A percentile compares a stretch with the other conserved stretches of the same genome.
Conservation (phyloP, 306 rosid species). For the Pterocarpus santalinus region DNA sequence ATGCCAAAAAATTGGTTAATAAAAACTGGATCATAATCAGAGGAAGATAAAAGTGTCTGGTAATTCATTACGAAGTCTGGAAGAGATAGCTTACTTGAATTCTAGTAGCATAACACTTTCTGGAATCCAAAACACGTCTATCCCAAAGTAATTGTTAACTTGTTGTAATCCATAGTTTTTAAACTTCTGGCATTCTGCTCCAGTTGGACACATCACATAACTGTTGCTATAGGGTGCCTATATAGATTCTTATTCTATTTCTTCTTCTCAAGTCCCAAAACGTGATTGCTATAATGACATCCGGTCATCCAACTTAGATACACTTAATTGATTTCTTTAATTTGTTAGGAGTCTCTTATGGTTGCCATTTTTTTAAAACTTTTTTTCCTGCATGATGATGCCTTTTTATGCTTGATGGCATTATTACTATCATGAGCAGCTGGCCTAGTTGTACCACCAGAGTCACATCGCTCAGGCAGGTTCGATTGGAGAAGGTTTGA, state of each 20-base stretch:
- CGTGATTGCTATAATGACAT: not conserved
- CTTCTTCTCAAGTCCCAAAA: not conserved
- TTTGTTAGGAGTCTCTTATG: not conserved
- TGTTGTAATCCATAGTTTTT: not conserved
- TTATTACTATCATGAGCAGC: not conserved
- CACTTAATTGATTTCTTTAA: not conserved
- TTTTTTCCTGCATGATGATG: not conserved
- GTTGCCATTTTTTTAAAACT: not conserved
- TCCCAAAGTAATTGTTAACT: conserved; percentile 21
- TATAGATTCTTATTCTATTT: not conserved
- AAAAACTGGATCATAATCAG: conserved; percentile 8
- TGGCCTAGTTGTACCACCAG: not conserved
- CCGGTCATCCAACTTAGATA: not conserved
- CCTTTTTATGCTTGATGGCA: conserved; percentile 3
- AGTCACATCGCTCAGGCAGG: not conserved
- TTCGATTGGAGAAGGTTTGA: not conserved
- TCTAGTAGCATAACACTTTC: not conserved
- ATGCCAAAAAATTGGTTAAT: conserved; percentile 10
- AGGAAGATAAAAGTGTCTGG: not conserved
- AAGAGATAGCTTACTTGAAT: conserved; percentile 19
- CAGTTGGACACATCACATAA: not conserved
- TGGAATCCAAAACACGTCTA: not conserved
- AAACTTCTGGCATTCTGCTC: not conserved
- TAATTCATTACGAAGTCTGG: conserved; percentile 21
- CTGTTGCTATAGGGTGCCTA: no score